phyloP scores from a whole-genome alignment of 768 basidiomycete species.

The Dioszegia crocea region DNA sequence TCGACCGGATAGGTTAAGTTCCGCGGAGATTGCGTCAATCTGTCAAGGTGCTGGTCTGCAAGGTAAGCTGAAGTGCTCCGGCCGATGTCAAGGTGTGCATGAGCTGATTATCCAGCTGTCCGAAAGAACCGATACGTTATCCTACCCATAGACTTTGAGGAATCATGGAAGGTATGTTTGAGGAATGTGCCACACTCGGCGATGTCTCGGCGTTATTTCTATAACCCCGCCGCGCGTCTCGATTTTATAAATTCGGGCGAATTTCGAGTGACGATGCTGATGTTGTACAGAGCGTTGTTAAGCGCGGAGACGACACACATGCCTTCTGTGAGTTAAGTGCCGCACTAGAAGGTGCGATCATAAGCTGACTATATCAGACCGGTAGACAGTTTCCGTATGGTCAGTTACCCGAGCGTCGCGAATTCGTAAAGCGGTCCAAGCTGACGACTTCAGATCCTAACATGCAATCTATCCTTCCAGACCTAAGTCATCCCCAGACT shows the following conservation, averaged over 20 bases:
- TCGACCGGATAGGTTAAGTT: constrained; percentile 88
- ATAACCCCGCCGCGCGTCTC: constrained; percentile 16
- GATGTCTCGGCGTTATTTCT: constrained; percentile 3
- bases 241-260: not conserved
- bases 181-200: constrained; percentile 50
- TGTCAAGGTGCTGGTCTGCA: constrained; percentile 96
- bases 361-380: constrained; percentile 2
- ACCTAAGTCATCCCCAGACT: not conserved
- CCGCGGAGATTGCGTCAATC: constrained; percentile 91
- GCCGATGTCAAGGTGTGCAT: not conserved
- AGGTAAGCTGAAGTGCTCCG: constrained; percentile 55
- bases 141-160: constrained; percentile 94
- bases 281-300: constrained; percentile 78
- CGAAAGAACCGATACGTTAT: constrained; percentile 98
- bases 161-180: constrained; percentile 93
- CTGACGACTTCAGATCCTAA: not conserved
- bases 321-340: constrained; percentile 70
- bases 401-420: not conserved
- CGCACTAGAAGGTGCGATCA: not conserved
- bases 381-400: constrained; percentile 6
- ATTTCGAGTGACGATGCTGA: constrained; percentile 37
- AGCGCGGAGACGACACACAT: constrained; percentile 89
- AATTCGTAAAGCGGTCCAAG: not conserved
- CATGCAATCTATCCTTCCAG: constrained; percentile 1
- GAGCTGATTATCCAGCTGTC: constrained; percentile 62